Percentiles rank a stretch among this genome's conserved stretches.
These are phyloP conservation scores for Penicillium paxilli DNA, from an alignment of 495 filamentous ascomycete genomes.

Conservation along the genomic window DNA sequence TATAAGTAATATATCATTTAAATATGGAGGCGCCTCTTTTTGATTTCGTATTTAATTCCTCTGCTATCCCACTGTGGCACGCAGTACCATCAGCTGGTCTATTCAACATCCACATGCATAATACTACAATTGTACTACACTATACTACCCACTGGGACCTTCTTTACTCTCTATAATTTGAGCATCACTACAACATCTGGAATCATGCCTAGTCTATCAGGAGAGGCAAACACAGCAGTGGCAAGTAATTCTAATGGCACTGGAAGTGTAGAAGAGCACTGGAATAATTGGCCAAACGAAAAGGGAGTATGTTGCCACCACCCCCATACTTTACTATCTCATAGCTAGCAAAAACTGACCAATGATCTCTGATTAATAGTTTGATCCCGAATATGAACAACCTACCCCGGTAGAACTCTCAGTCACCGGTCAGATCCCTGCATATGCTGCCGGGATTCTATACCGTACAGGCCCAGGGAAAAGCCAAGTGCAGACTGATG, in stretches of 20 bases:
- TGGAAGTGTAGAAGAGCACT: slow-evolving; percentile 7
- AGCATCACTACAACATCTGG: background rate
- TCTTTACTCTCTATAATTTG: no score
- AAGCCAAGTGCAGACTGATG: slow-evolving; percentile 54
- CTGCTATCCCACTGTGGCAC: no score
- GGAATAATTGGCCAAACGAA: slow-evolving; percentile 27
- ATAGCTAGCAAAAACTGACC: background rate
- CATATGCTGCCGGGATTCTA: slow-evolving; percentile 59
- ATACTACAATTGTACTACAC: background rate
- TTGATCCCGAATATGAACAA: slow-evolving; percentile 51
- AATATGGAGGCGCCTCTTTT: background rate
- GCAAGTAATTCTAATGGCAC: slow-evolving; percentile 2
- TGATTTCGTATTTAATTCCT: no score
- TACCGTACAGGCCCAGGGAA: slow-evolving; percentile 73
- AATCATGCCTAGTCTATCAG: slow-evolving; percentile 9
- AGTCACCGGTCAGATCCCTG: slow-evolving; percentile 50
- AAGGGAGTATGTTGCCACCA: slow-evolving; percentile 21
- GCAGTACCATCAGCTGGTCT: no score
- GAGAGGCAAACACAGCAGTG: background rate
- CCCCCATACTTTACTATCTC: background rate
- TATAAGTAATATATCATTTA: no score
- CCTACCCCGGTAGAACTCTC: slow-evolving; percentile 46
- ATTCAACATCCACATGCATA: no score
- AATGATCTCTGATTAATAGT: slow-evolving; percentile 27
- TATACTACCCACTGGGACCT: no score